phyloP scores from a whole-genome alignment of 2,329 filamentous ascomycete species.

The Fusarium sp. region DNA sequence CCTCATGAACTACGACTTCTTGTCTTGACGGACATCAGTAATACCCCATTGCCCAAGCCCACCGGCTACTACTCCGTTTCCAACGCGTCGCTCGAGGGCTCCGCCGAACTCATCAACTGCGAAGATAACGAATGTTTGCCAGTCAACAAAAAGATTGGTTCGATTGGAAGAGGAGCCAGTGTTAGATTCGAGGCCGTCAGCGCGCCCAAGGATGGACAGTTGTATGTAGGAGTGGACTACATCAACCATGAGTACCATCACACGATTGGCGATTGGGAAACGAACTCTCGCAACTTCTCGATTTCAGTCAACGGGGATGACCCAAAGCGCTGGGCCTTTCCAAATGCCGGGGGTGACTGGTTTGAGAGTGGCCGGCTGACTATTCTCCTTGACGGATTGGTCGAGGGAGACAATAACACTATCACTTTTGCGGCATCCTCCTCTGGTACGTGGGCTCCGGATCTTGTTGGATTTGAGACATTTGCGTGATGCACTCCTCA shows the following conservation, averaged over 20 bases:
- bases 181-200: conserved; percentile 50
- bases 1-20: conserved; percentile 54
- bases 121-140: conserved; percentile 53
- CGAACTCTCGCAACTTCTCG: conserved; percentile 61
- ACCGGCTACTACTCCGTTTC: conserved; percentile 53
- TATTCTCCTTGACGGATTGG: conserved; percentile 57
- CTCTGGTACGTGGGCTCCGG: conserved; percentile 49
- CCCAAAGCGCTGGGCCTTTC: conserved; percentile 59
- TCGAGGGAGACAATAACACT: conserved; percentile 50
- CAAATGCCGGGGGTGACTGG: conserved; percentile 61
- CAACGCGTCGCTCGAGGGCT: conserved; percentile 50
- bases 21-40: conserved; percentile 49
- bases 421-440: conserved; percentile 48
- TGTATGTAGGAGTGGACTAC: conserved; percentile 58
- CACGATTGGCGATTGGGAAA: conserved; percentile 53
- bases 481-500: conserved; percentile 1
- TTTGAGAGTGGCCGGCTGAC: conserved; percentile 57
- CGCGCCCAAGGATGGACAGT: conserved; percentile 45
- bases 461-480: conserved; percentile 55
- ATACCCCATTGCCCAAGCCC: conserved; percentile 32
- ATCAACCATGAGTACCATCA: conserved; percentile 63
- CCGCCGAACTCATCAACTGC: conserved; percentile 49
- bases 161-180: conserved; percentile 48
- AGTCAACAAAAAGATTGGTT: conserved; percentile 53
- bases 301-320: conserved; percentile 55